Evolutionary conservation across 805 yeast species (phyloP), one percentile per base, ranked within the genome.

Genomic region (Lachancea waltii): DNA sequence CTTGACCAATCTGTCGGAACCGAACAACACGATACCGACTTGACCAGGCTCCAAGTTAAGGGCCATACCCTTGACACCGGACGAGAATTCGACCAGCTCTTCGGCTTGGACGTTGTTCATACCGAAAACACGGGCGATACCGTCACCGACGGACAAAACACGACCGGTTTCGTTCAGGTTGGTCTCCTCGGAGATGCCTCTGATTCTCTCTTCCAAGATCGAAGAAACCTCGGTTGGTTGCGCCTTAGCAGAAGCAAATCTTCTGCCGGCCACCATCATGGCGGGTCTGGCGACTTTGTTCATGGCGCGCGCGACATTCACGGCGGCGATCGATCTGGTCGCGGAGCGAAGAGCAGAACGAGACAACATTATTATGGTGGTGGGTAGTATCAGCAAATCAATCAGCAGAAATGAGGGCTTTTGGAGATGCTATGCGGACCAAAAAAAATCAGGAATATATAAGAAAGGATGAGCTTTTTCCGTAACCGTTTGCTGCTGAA

Each of bases 41-140:
- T 92, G 97, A 72, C 95, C 97, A 62, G 97, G 95, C 76, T 92
- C 99, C 81, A 92, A 85, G 81, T 92, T 92, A 68, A 92, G 80
- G 65, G 98, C 97, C 99, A 92, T 92, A 83, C 98, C 99, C 74
- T 89, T 86, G 62, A 90, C 97, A 78, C 99, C 98, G 46, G 98
- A 86, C 47, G 96, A 77, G 77, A 92, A 94, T 76, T 92, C 98
- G 63, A 92, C 97, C 70, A 92, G 80, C 77, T 92, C 99, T 77
- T 92, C 98, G 67, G 98, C 98, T 79, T 90, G 97, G 72, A 87
- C 81, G 80, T 92, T 92, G 92, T 89, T 92, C 63, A 92, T 77
- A 75, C 99, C 99, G 75, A 85, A 92, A 65, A 92, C 95, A 81
- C 97, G 94, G 69, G 98, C 99, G 68, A 92, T 92, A 92, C 99